These are phyloP conservation scores for Diaporthe humulicola DNA, from an alignment of 2,329 filamentous ascomycete species.

Conservation along the genomic window DNA sequence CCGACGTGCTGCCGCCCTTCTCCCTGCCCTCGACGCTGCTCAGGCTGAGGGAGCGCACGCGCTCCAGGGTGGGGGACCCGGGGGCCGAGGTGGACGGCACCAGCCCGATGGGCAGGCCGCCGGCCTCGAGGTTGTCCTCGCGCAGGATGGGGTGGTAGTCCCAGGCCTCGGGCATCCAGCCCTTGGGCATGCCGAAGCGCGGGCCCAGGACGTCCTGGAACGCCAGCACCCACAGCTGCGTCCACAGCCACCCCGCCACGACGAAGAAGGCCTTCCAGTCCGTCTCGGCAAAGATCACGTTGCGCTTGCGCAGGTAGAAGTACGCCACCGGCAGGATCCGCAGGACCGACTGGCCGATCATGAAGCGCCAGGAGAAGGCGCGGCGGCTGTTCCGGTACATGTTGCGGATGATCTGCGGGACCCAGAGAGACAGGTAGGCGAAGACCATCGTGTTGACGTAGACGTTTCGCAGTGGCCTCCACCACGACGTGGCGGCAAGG, in stretches of 20 bases:
- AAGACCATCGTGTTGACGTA: conserved; percentile 77
- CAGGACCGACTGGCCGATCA: conserved; percentile 84
- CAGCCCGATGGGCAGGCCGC: conserved; percentile 84
- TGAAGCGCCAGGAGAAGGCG: conserved; percentile 92
- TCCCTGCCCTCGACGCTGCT: conserved; percentile 48
- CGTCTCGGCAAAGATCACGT: conserved; percentile 82
- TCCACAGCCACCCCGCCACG: conserved; percentile 85
- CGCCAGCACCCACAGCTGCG: conserved; percentile 83
- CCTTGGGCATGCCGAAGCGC: conserved; percentile 83
- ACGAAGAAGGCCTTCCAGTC: conserved; percentile 75
- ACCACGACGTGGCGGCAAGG: conserved; percentile 73
- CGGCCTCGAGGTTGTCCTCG: conserved; percentile 84
- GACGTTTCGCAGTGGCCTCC: conserved; percentile 63
- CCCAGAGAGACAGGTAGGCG: conserved; percentile 89
- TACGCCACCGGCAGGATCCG: conserved; percentile 87
- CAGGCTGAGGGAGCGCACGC: conserved; percentile 47
- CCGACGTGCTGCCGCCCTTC: conserved; percentile 46
- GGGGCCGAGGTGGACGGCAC: conserved; percentile 51
- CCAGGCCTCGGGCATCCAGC: conserved; percentile 82
- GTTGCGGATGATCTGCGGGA: conserved; percentile 93
- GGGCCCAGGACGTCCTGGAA: conserved; percentile 90
- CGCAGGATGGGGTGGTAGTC: conserved; percentile 94
- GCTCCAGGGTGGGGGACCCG: conserved; percentile 49
- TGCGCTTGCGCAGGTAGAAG: conserved; percentile 83
- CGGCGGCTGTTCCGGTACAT: conserved; percentile 90